Evolutionary conservation across 2,329 filamentous ascomycete genomes (phyloP), one percentile per base, ranked within the genome.

Genomic region (Cryphonectria naterciae): DNA sequence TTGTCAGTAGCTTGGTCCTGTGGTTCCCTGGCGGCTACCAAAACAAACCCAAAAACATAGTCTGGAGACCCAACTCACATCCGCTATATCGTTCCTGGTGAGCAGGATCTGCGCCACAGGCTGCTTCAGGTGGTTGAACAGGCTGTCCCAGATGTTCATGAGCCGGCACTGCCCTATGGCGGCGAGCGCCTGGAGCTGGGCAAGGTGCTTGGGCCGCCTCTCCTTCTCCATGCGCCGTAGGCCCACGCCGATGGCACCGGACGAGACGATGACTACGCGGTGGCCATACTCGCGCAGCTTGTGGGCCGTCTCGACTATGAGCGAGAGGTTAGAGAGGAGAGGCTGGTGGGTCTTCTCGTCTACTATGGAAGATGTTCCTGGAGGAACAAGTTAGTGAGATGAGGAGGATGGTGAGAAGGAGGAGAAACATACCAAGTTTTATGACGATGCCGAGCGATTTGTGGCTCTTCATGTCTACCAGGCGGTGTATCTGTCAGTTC

Each of bases 361-460:
- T 74, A 99, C 95, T 76, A 99, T 98, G n/a, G 96, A 98, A 81
- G 94, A 98, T 63, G 96, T 98, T 77, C 96, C 96, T 99, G 76
- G 72, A 71, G 32, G 1, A 3, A 43, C 35, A 32, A 25, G 35
- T 63, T 69, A 65, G 54, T 52, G 13, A 11, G 35, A 52, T 62
- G 46, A 25, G 43, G 43, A 54, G 37, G 17, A 49, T 54, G 17
- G 37, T 7, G 7, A 25, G n/a, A 37, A 46, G 22, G 13, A 11
- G 54, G 19, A 4, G n/a, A 35, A 35, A 56, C 87, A 80, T 87
- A 96, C 93, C 93, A 74, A 97, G 88, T 84, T 97, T 97, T 77
- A 97, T 95, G 76, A 97, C 93, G 74, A 96, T 88, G 68, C 91
- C 93, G 75, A 93, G 86, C 77, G 89, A 86, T 79, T 89, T 91